Conservation (phyloP, 805 yeast genomes). For the Hanseniaspora valbyensis region DNA sequence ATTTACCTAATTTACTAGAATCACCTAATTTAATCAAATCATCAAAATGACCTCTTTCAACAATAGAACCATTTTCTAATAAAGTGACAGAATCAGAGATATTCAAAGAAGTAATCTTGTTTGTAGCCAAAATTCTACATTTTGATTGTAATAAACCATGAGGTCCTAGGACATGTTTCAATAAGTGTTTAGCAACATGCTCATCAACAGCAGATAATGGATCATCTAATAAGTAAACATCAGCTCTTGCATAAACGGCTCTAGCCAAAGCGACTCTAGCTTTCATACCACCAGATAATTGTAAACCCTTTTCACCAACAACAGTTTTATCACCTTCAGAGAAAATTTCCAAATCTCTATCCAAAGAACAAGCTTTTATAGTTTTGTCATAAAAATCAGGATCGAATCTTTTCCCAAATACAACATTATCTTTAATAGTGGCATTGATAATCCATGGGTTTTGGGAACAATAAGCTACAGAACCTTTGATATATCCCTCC, state of each 20-base stretch:
- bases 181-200: slow-evolving; percentile 82
- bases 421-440: slow-evolving; percentile 76
- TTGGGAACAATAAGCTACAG: slow-evolving; percentile 81
- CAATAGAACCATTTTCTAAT: slow-evolving; percentile 56
- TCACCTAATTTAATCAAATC: slow-evolving; percentile 30
- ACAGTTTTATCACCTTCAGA: slow-evolving; percentile 86
- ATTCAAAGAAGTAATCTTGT: slow-evolving; percentile 69
- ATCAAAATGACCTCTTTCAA: slow-evolving; percentile 54
- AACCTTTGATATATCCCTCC: slow-evolving; percentile 58
- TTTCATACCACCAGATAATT: slow-evolving; percentile 94
- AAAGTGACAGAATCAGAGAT: slow-evolving; percentile 62
- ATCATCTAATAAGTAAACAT: slow-evolving; percentile 81
- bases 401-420: slow-evolving; percentile 81
- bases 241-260: slow-evolving; percentile 92
- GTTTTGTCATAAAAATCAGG: slow-evolving; percentile 70
- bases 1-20: slow-evolving; percentile 40
- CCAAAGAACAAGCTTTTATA: slow-evolving; percentile 76
- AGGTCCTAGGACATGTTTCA: slow-evolving; percentile 72
- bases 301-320: slow-evolving; percentile 96
- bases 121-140: slow-evolving; percentile 73
- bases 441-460: slow-evolving; percentile 97
- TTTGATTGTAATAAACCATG: slow-evolving; percentile 64
- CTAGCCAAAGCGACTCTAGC: slow-evolving; percentile 90
- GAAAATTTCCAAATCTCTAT: slow-evolving; percentile 62
- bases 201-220: slow-evolving; percentile 95